Percentiles rank a stretch among this genome's conserved stretches.
These are phyloP conservation scores for Phoma sp. DNA, from an alignment of 2,329 filamentous ascomycete genomes.

Conservation along the genomic window DNA sequence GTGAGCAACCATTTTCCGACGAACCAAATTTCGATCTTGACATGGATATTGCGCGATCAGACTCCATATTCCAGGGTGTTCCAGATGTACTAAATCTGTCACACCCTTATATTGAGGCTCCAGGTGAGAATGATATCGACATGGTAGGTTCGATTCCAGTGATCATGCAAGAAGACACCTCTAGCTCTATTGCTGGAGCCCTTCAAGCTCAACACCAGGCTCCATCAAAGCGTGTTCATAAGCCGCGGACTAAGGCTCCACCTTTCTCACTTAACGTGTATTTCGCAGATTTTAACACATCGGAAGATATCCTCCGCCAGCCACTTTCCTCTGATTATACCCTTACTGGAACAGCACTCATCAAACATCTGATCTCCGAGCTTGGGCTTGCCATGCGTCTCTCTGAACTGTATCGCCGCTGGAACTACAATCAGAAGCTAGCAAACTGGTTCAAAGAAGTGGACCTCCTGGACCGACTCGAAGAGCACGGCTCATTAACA, in stretches of 20 bases:
- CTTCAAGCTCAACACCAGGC: neutral
- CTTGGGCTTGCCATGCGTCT: conserved; percentile 1
- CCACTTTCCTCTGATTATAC: neutral
- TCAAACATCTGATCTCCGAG: neutral
- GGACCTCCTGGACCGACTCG: neutral
- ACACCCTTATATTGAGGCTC: too few species aligned
- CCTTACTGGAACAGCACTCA: neutral
- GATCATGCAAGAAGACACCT: too few species aligned
- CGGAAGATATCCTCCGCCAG: conserved; percentile 1
- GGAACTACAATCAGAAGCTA: neutral
- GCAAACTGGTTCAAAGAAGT: neutral
- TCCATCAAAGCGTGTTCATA: neutral
- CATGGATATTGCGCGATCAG: too few species aligned
- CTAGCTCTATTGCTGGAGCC: neutral
- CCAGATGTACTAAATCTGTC: too few species aligned
- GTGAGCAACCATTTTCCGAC: too few species aligned
- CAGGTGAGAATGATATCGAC: too few species aligned
- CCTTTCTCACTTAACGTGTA: neutral
- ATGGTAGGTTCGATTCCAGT: neutral
- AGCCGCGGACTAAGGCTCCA: neutral
- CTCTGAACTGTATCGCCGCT: neutral
- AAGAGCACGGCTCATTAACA: neutral
- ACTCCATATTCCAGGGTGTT: too few species aligned
- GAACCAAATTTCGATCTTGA: too few species aligned
- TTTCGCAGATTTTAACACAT: neutral